Evolutionary conservation across 2,329 filamentous ascomycete species (phyloP), one percentile per base, ranked within the genome.

Genomic region (Cyanodermella asteris): DNA sequence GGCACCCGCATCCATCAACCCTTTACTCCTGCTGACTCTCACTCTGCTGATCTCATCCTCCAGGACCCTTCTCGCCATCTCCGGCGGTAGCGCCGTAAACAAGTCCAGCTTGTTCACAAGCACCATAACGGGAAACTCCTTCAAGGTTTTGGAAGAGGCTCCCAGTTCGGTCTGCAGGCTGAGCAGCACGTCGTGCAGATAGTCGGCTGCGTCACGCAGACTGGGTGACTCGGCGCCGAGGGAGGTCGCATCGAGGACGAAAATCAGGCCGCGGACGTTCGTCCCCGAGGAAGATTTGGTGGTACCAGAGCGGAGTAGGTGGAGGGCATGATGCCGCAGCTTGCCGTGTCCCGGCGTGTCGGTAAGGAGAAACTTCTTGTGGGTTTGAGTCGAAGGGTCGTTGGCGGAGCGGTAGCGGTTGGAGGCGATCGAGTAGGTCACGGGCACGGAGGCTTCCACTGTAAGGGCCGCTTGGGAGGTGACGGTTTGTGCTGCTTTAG

Each of bases 291-390:
- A n/a, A n/a, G n/a, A n/a, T n/a, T n/a, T n/a, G n/a, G n/a, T n/a
- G 24, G 45, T 42, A 12, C 55, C 41, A 25, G 56, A 44, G 12
- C 49, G 46, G 30, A 68, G 51, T 9, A 54, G 41, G 20, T 56
- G 48, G 30, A 74, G 56, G 4, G 75, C 69, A 35, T 67, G 57
- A 38, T 68, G 63, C 31, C 87, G 77, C 30, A 97, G 67, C 53
- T 97, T 97, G 39, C 80, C 81, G 53, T 97, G 87, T 19, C 87
- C 87, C 0, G 87, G 87, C 1, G 84, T 94, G 52, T 97, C 87
- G 42, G 77, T 54, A 17, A 94, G 55, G 20, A 75, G 55, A 45
- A 87, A 77, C 43, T 69, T 73, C 35, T 64, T 69, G 43, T 73
- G 68, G 3, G 47, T 37, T 32, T 55, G 48, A 24, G 51, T 50